Base-by-base conservation (phyloP, 805 yeast genomes). In the Metschnikowia drakensbergensis region DNA sequence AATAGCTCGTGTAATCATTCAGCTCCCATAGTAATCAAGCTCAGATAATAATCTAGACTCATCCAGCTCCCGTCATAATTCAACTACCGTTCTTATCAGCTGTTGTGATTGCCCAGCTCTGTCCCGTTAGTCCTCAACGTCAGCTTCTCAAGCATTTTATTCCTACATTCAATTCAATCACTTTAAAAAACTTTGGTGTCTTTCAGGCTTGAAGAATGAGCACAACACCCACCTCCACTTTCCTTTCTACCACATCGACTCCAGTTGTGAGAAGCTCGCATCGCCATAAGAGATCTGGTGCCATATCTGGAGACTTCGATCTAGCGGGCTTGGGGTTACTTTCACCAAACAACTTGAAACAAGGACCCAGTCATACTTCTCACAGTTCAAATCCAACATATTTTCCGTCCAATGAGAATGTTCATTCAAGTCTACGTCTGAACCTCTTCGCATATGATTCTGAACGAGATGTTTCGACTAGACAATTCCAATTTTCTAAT, bases 281-380 rank as follows among this genome's bases (percentile, higher is more conserved):
- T 66, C 79, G 87, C 39, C 96, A 89, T 60, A 80, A 88, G 59
- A 71, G 96, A 45, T 88, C 96, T 0, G 90, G 92, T 23, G 96
- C 96, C 0, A 84, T 89, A 5, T 86, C 94, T 6, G 94, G 94
- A 3, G 96, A 89, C 62, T 86, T 88, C 61, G 94, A 86, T 57
- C 60, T 62, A 6, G 57, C 62, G 43, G 76, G 74, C 5, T 53
- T 69, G 33, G 75, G 75, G 1, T 53, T 70, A 33, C 67, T 68
- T 45, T 63, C 69, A 5, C 66, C 69, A 3, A 61, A 65, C n/a
- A 47, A 46, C 4, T 31, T 42, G 10, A n/a, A 38, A 36, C 25
- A 34, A 26, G 30, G 37, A 29, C n/a, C 17, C 31, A 43, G 47
- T 32, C 53, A 40, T 25, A 42, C 45, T 1, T 36, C 49, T 10